Conservation (phyloP, 1,284 basidiomycete genomes). For the Malassezia slooffiae region DNA sequence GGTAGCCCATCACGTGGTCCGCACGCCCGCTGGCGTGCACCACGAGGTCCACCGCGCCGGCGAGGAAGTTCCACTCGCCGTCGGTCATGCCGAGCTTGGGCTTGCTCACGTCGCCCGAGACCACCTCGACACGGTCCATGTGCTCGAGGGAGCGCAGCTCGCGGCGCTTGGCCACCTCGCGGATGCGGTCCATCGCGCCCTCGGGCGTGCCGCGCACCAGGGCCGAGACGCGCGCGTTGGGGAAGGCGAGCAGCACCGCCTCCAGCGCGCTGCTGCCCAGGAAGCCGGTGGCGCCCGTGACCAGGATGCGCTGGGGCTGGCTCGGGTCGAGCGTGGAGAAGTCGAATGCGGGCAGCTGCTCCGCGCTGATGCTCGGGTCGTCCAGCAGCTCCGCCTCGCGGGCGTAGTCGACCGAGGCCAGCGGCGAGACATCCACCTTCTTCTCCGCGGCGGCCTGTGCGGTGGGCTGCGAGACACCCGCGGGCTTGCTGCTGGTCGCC, state of each 20-base stretch:
- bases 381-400: constrained; percentile 18
- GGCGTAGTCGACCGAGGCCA: constrained; percentile 12
- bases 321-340: constrained; percentile 3
- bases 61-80: constrained; percentile 36
- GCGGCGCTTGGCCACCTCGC: constrained; percentile 15
- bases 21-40: constrained; percentile 45
- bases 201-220: constrained; percentile 44
- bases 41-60: constrained; percentile 32
- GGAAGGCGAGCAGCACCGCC: constrained; percentile 26
- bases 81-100: constrained; percentile 45
- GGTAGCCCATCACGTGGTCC: constrained; percentile 47
- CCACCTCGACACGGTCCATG: constrained; percentile 18
- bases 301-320: constrained; percentile 34
- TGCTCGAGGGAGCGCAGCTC: constrained; percentile 6
- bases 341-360: constrained; percentile 18
- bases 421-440: constrained; percentile 4
- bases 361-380: constrained; percentile 6
- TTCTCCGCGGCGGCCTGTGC: neutral
- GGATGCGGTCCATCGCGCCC: constrained; percentile 38
- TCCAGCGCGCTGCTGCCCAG: constrained; percentile 44
- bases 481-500: neutral
- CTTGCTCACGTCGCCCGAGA: constrained; percentile 28
- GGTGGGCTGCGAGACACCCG: neutral
- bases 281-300: constrained; percentile 47
- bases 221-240: constrained; percentile 41